Percentiles rank a stretch among this genome's conserved stretches.
These are phyloP conservation scores for Kodamaea leandrae DNA, from an alignment of 805 yeast genomes.

Conservation along the genomic window DNA sequence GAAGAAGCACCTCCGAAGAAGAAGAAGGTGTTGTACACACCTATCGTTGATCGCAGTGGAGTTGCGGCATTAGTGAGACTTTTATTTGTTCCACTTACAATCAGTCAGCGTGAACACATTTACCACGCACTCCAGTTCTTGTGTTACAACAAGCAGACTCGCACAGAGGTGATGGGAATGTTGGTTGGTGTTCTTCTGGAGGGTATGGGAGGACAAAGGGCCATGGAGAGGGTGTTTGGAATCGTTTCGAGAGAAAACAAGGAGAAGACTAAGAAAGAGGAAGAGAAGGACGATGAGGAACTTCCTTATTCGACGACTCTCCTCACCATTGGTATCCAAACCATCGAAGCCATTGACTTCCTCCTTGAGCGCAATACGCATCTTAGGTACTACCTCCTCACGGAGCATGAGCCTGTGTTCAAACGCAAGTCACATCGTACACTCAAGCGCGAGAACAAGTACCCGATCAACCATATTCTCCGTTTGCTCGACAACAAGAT, in stretches of 20 bases:
- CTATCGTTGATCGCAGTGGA: conserved; percentile 73
- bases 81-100: conserved; percentile 69
- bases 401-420: conserved; percentile 60
- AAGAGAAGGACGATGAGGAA: conserved; percentile 4
- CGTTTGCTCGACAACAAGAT: conserved; percentile 58
- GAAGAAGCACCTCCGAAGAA: conserved; percentile 11
- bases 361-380: conserved; percentile 66
- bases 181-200: conserved; percentile 71
- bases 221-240: conserved; percentile 60
- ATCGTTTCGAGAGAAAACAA: conserved; percentile 52
- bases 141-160: conserved; percentile 73
- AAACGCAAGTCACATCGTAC: conserved; percentile 31
- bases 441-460: conserved; percentile 44
- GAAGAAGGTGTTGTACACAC: conserved; percentile 49
- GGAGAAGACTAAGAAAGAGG: conserved; percentile 8
- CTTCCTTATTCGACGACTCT: conserved; percentile 67
- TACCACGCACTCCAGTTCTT: conserved; percentile 64
- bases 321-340: conserved; percentile 69
- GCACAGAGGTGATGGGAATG: conserved; percentile 70
- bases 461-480: conserved; percentile 71
- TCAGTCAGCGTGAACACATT: conserved; percentile 57
- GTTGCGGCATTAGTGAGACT: conserved; percentile 69
- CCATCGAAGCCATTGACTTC: conserved; percentile 70
- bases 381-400: conserved; percentile 69
- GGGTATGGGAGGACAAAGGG: conserved; percentile 58